Evolutionary conservation across 2,329 filamentous ascomycete genomes (phyloP), one percentile per base, ranked within the genome.

Genomic region (Xylaria sp.): DNA sequence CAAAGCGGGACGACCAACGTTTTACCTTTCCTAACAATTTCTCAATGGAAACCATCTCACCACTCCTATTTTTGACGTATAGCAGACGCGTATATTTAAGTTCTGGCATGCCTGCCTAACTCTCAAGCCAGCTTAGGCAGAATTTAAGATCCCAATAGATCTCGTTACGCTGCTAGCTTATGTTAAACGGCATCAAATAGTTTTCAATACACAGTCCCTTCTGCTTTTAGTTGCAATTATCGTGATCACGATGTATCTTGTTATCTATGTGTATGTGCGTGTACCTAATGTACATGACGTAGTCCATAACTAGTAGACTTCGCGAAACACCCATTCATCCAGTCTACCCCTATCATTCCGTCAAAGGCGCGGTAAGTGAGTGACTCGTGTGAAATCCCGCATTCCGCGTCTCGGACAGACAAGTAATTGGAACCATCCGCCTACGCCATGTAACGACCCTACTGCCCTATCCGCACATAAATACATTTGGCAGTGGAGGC

Each of bases 231-330:
- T 42, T 25, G 1, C 51, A 45, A 51, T 45, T 25, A n/a, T 38
- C 31, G 29, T 61, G 33, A 61, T 54, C 38, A 42, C 25, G 17
- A 56, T 60, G n/a, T 67, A 17, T 42, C 7, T 49, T 55, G 54
- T 59, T 44, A 17, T 51, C 33, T 60, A 42, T 58, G 45, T 57
- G 36, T 25, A 36, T 45, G 38, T 33, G 2, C 38, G n/a, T 33
- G n/a, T 42, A n/a, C 42, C 56, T 65, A 65, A 60, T 67, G 42
- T 67, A 67, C 61, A 67, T 59, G 55, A 59, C 47, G 5, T 51
- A 33, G 20, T 44, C 27, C 29, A 31, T 29, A 29, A 17, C 53
- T 29, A 25, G 51, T 47, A 17, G 51, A 36, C 33, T 61, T 38
- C 17, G 10, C 44, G 3, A 54, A 31, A 25, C n/a, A 45, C 25